A percentile compares a stretch with the other conserved stretches of the same genome.
These are phyloP conservation scores for Xylaria sp. DNA, from an alignment of 2,329 filamentous ascomycete genomes.

Conservation along the genomic window DNA sequence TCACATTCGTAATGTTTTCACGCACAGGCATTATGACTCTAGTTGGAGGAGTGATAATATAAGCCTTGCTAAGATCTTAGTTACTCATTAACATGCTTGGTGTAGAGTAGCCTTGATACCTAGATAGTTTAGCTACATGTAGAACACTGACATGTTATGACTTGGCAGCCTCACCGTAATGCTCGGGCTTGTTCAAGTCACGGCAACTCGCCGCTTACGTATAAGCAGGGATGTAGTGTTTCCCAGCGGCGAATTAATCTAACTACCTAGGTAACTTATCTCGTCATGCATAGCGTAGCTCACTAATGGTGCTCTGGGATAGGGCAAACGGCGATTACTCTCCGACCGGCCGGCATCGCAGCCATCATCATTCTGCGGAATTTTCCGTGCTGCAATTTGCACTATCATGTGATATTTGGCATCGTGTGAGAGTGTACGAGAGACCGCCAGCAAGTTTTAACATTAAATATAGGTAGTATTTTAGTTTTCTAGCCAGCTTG, in stretches of 20 bases:
- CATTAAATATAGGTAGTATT: neutral
- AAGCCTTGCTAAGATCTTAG: neutral
- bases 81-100: neutral
- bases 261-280: neutral
- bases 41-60: neutral
- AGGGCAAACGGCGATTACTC: neutral
- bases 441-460: neutral
- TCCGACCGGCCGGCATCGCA: neutral
- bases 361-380: neutral
- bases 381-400: neutral
- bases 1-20: constrained; percentile 1
- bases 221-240: too few species aligned
- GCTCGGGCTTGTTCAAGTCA: too few species aligned
- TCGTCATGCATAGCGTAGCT: neutral
- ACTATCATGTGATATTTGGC: neutral
- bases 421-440: neutral
- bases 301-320: neutral
- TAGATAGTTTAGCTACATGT: too few species aligned
- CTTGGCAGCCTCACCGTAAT: too few species aligned
- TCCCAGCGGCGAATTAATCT: neutral
- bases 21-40: neutral
- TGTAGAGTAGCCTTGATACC: neutral
- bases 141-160: too few species aligned
- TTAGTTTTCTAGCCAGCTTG: too few species aligned
- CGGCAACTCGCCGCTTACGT: too few species aligned